phyloP scores from a whole-genome alignment of 1,139 yeast genomes.

The Geotrichum aggregatum region DNA sequence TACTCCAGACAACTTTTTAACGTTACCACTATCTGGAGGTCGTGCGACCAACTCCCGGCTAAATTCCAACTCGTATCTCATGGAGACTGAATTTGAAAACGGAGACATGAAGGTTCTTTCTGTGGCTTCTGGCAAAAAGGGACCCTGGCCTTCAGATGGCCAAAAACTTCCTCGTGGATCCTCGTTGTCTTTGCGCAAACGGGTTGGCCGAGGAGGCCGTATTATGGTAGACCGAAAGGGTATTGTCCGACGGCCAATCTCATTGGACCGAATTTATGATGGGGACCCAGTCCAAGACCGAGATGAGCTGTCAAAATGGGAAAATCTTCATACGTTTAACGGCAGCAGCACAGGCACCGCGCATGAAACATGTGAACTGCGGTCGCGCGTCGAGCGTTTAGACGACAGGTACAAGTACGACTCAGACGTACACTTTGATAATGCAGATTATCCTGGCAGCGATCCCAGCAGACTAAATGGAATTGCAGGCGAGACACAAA shows the following conservation, averaged over 20 bases:
- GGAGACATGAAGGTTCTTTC: slow-evolving; percentile 29
- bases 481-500: slow-evolving; percentile 81
- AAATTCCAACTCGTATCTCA: slow-evolving; percentile 30
- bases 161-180: slow-evolving; percentile 35
- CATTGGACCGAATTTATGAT: slow-evolving; percentile 10
- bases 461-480: slow-evolving; percentile 71
- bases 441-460: slow-evolving; percentile 52
- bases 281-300: slow-evolving; percentile 25
- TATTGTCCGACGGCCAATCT: slow-evolving; percentile 36
- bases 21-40: slow-evolving; percentile 32
- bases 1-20: slow-evolving; percentile 27
- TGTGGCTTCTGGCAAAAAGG: slow-evolving; percentile 28
- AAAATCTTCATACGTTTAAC: slow-evolving; percentile 7
- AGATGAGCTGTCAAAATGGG: slow-evolving; percentile 24
- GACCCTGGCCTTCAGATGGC: slow-evolving; percentile 27
- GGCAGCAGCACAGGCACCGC: not conserved
- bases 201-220: slow-evolving; percentile 71
- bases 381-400: slow-evolving; percentile 45
- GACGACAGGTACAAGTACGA: slow-evolving; percentile 77
- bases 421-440: slow-evolving; percentile 53
- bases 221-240: slow-evolving; percentile 69
- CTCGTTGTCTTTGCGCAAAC: slow-evolving; percentile 55
- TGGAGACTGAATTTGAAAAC: slow-evolving; percentile 25
- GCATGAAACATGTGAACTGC: slow-evolving; percentile 20
- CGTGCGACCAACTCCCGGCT: slow-evolving; percentile 34